phyloP scores from a whole-genome alignment of 768 basidiomycete genomes.

The Rhizopogon roseolus region DNA sequence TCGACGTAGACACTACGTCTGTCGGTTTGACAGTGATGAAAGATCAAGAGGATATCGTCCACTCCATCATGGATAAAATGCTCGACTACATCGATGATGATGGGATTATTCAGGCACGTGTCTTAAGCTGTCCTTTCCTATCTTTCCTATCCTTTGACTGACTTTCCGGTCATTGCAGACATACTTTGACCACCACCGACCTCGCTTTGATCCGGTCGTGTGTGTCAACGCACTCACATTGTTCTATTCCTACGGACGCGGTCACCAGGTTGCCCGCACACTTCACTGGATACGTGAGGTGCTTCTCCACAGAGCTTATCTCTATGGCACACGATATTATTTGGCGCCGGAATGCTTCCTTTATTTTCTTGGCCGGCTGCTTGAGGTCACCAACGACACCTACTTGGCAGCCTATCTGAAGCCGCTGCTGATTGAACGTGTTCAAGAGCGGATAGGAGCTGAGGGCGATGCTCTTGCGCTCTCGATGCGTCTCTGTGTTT shows the following conservation, averaged over 20 bases:
- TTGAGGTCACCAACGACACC: conserved; percentile 28
- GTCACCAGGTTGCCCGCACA: conserved; percentile 37
- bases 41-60: conserved; percentile 25
- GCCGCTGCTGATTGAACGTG: conserved; percentile 38
- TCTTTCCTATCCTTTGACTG: background rate
- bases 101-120: conserved; percentile 43
- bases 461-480: conserved; percentile 49
- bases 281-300: conserved; percentile 47
- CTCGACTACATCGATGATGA: conserved; percentile 43
- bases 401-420: conserved; percentile 31
- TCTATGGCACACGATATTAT: conserved; percentile 54
- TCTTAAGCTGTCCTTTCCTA: background rate
- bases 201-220: conserved; percentile 50
- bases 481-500: conserved; percentile 50
- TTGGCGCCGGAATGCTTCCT: conserved; percentile 48
- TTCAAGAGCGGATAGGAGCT: conserved; percentile 45
- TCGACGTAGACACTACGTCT: conserved; percentile 57
- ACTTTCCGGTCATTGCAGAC: conserved; percentile 29
- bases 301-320: conserved; percentile 47
- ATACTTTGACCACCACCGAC: conserved; percentile 47
- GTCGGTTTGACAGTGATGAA: conserved; percentile 41
- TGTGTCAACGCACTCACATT: conserved; percentile 46
- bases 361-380: conserved; percentile 44
- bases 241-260: conserved; percentile 48
- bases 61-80: conserved; percentile 54